A percentile compares a stretch with the other conserved stretches of the same genome.
phyloP scores from a whole-genome alignment of 495 filamentous ascomycete species.

The Lophiostoma macrostomum region DNA sequence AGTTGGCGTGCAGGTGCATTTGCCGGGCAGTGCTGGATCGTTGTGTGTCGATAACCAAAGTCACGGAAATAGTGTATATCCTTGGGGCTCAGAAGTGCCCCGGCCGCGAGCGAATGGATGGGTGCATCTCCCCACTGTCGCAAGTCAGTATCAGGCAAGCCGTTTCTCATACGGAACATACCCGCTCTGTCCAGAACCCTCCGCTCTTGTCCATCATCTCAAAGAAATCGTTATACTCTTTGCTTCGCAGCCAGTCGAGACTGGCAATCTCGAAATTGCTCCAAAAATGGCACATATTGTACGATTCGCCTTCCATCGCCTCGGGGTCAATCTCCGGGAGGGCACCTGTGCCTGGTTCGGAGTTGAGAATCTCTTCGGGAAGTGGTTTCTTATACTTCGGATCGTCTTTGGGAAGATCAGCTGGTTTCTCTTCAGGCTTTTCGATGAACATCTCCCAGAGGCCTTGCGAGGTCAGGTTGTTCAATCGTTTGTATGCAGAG shows the following conservation, averaged over 20 bases:
- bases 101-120: constrained; percentile 95
- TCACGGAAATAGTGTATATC: constrained; percentile 99
- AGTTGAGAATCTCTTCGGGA: constrained; percentile 78
- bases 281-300: constrained; percentile 99
- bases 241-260: constrained; percentile 92
- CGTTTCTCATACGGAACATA: constrained; percentile 46
- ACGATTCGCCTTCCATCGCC: constrained; percentile 93
- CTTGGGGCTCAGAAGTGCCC: constrained; percentile 71
- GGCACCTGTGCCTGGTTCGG: constrained; percentile 67
- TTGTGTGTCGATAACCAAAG: constrained; percentile 97
- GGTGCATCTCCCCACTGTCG: constrained; percentile 94
- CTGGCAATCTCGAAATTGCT: constrained; percentile 99
- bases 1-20: constrained; percentile 92
- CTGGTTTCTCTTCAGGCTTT: constrained; percentile 55
- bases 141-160: constrained; percentile 35
- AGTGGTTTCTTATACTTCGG: constrained; percentile 67
- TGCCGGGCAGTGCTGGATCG: constrained; percentile 96
- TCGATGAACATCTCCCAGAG: constrained; percentile 99
- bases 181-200: constrained; percentile 98
- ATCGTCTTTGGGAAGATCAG: constrained; percentile 55
- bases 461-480: constrained; percentile 87
- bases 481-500: constrained; percentile 94
- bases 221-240: constrained; percentile 97
- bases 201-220: constrained; percentile 98
- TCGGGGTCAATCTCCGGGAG: constrained; percentile 83